Conservation (phyloP, 2,329 filamentous ascomycete genomes). For the Scedosporium boydii region DNA sequence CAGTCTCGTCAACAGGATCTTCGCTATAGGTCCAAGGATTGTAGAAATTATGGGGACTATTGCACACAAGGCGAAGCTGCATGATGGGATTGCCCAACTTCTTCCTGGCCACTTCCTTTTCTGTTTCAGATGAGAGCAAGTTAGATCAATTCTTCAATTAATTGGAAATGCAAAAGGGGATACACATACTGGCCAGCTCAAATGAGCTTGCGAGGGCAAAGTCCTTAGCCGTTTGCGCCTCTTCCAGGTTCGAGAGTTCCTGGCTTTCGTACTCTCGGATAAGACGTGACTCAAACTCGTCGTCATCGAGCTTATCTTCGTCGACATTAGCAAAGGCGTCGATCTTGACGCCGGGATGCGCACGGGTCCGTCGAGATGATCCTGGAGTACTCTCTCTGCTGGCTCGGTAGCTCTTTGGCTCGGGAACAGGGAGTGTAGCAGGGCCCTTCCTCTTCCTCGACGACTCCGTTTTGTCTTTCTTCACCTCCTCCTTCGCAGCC, state of each 20-base stretch:
- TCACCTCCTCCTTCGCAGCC: slow-evolving; percentile 19
- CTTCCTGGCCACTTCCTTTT: slow-evolving; percentile 80
- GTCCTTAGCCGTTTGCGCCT: slow-evolving; percentile 2
- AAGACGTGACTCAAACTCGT: slow-evolving; percentile 73
- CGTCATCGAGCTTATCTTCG: slow-evolving; percentile 62
- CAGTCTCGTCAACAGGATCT: slow-evolving; percentile 60
- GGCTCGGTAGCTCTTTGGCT: slow-evolving; percentile 62
- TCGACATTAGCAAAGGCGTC: slow-evolving; percentile 34
- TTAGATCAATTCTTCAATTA: neutral
- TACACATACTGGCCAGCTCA: slow-evolving; percentile 60
- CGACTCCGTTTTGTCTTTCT: slow-evolving; percentile 18
- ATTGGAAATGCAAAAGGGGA: neutral
- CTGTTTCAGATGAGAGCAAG: slow-evolving; percentile 29
- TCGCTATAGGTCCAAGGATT: slow-evolving; percentile 67
- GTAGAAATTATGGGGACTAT: slow-evolving; percentile 94
- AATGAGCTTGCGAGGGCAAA: slow-evolving; percentile 49
- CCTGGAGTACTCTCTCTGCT: slow-evolving; percentile 67
- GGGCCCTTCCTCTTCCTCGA: slow-evolving; percentile 20
- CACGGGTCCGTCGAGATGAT: slow-evolving; percentile 17
- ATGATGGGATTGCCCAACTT: slow-evolving; percentile 89
- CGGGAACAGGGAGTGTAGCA: slow-evolving; percentile 20
- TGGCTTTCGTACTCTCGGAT: slow-evolving; percentile 48
- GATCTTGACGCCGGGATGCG: slow-evolving; percentile 29
- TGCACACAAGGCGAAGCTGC: slow-evolving; percentile 85
- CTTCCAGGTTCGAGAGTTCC: slow-evolving; percentile 49